These are phyloP conservation scores for Coemansia sp. DNA, from an alignment of 192 early-diverging fungal species.

Conservation along the genomic window DNA sequence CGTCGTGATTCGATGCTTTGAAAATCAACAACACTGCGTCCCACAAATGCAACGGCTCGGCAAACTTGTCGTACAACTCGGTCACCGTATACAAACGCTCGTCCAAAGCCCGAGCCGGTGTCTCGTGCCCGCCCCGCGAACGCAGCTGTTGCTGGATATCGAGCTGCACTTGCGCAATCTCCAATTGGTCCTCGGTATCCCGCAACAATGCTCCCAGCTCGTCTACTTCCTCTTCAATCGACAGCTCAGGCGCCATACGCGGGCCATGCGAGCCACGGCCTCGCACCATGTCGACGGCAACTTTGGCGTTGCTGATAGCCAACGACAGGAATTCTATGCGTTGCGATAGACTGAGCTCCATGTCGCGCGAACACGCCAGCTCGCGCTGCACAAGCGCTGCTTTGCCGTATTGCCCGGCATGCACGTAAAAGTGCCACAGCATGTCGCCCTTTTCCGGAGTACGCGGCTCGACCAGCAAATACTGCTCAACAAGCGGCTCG, in stretches of 20 bases:
- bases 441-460: conserved; percentile 58
- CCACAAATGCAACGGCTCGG: conserved; percentile 53
- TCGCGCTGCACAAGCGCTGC: conserved; percentile 60
- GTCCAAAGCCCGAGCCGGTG: conserved; percentile 18
- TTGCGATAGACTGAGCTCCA: conserved; percentile 30
- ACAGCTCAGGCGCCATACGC: conserved; percentile 2
- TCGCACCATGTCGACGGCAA: conserved; percentile 50
- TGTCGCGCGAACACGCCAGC: conserved; percentile 46
- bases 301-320: conserved; percentile 65
- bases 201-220: conserved; percentile 48
- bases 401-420: conserved; percentile 55
- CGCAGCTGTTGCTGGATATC: conserved; percentile 44
- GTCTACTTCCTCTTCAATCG: conserved; percentile 44
- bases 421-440: conserved; percentile 70
- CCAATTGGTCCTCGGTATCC: conserved; percentile 59
- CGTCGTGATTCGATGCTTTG: conserved; percentile 59
- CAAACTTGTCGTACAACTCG: conserved; percentile 58
- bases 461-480: conserved; percentile 55
- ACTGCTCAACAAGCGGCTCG: conserved; percentile 50
- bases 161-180: conserved; percentile 63
- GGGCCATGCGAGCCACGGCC: not conserved
- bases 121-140: conserved; percentile 14
- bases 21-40: conserved; percentile 59
- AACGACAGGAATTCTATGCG: conserved; percentile 66
- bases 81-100: conserved; percentile 29